Base-by-base conservation (phyloP, 2,329 filamentous ascomycete species). In the Stagonosporopsis vannaccii region DNA sequence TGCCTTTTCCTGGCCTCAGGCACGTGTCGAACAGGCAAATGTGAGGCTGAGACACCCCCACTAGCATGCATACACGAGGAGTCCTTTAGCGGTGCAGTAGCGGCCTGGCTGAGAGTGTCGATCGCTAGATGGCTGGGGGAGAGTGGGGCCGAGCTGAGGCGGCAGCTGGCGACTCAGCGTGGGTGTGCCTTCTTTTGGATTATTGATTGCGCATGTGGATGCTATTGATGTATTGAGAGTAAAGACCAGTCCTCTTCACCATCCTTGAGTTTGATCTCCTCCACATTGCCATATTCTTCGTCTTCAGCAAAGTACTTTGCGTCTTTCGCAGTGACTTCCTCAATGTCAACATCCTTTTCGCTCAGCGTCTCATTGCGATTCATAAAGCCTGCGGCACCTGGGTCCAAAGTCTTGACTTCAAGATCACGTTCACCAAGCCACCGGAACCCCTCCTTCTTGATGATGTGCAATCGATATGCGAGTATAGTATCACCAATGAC, bases 21-120 rank as follows among this genome's bases (percentile, higher is more conserved):
- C 46, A 33, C 42, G 33, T 32, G 42, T 25, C 23, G 32, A 56
- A 47, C 47, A 56, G 53, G 53, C 53, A 56, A 56, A 51, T 19
- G 40, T 33, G 53, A 51, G 53, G 53, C 53, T 56, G 48, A 51
- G 53, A 51, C 48, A 47, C 6, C 46, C 46, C 53, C 47, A 26
- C 47, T 32, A 15, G n/a, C 20, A 15, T 51, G 53, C 53, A 56
- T 40, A 56, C 20, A 51, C 53, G 47, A 56, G 35, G 51, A 40
- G 45, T 51, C 53, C 46, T 35, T 30, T 17, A 13, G 41, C 41
- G 35, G 35, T 17, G 12, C 35, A 37, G 35, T 37, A 37, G 35
- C 35, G 17, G 7, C 12, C 19, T 7, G 35, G 32, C 22, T 36
- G 32, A 12, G 17, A 12, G 25, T 22, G 1, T 2, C 9, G 25